Evolutionary conservation across 2,329 filamentous ascomycete species (phyloP), one percentile per base, ranked within the genome.

Genomic region (Hirsutella thompsonii): DNA sequence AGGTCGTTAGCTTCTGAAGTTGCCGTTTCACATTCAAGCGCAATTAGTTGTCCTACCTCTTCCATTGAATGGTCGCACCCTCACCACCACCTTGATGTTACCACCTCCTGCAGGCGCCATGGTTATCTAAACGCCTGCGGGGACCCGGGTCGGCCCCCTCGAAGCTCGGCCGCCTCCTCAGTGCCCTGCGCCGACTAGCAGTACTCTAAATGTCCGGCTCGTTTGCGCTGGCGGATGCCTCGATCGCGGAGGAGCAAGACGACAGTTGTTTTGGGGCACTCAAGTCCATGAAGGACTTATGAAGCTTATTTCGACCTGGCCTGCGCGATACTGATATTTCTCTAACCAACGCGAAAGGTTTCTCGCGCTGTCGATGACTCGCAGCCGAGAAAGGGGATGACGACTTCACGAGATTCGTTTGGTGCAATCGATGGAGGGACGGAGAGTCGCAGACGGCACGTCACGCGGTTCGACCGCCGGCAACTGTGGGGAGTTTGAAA

Each of bases 81-180:
- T 80, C 70, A 98, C 92, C 72, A 98, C 92, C 69, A 98, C 92
- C 81, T 98, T 98, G 64, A 98, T 98, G 60, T 98, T 98, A 59
- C 92, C 89, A 67, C 84, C 88, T 57, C 85, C 85, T 53, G 75
- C 68, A 46, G 69, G 61, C 50, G 61, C 54, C 61, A 64, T 64
- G 54, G 41, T 49, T 53, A 50, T 49, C 47, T 44, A 42, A 44
- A 46, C 44, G 49, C 48, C 49, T 47, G 50, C 45, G 58, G 60
- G 60, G 60, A 60, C 59, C 60, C 46, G 46, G 38, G 43, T 32
- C 50, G 59, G 61, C 55, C 57, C 59, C 58, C 60, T 53, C 41
- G 45, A 37, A 49, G 41, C 43, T 41, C 40, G 42, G 42, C 40
- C 42, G 49, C 53, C 44, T 45, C 46, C 42, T 42, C 46, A 42